Percentiles rank a stretch among this genome's conserved stretches.
Conservation (phyloP, 2,329 filamentous ascomycete genomes). For the Ceratocystis albifundus region DNA sequence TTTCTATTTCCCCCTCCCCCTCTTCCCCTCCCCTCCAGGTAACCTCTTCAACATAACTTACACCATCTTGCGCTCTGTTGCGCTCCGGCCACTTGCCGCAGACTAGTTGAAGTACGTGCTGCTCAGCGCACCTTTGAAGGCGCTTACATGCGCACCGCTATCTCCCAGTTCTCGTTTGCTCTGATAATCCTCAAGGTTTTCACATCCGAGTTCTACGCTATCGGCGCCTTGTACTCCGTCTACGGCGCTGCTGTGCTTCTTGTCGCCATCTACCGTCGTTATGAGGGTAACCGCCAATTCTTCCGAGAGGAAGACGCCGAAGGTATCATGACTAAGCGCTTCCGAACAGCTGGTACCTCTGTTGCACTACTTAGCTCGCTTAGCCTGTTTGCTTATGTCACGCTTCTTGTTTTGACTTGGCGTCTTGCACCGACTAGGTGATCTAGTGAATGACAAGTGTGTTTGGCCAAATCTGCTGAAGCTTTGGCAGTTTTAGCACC, state of each 20-base stretch:
- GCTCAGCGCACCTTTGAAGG: constrained; percentile 95
- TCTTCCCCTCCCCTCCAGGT: not conserved
- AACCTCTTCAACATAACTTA: too few species aligned
- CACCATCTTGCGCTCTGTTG: too few species aligned
- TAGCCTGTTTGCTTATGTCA: constrained; percentile 47
- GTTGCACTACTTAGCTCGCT: constrained; percentile 46
- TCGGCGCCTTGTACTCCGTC: constrained; percentile 87
- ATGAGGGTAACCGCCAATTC: constrained; percentile 89
- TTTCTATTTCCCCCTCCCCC: not conserved
- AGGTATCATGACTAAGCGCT: constrained; percentile 38
- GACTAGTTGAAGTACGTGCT: constrained; percentile 84
- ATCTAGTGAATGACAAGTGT: not conserved
- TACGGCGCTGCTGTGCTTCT: constrained; percentile 78
- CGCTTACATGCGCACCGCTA: constrained; percentile 86
- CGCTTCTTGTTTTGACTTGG: constrained; percentile 46
- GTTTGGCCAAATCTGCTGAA: too few species aligned
- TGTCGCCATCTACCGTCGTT: constrained; percentile 72
- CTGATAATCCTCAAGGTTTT: constrained; percentile 95
- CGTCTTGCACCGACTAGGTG: constrained; percentile 23
- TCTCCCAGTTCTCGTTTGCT: constrained; percentile 90
- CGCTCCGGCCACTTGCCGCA: constrained; percentile 26
- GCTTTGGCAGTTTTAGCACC: too few species aligned
- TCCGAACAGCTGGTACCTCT: constrained; percentile 53
- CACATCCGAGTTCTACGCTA: constrained; percentile 89
- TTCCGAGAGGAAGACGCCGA: constrained; percentile 44